A percentile compares a stretch with the other conserved stretches of the same genome.
Evolutionary conservation across 441 rosid genomes (phyloP).

Genomic region (Gossypium davidsonii): DNA sequence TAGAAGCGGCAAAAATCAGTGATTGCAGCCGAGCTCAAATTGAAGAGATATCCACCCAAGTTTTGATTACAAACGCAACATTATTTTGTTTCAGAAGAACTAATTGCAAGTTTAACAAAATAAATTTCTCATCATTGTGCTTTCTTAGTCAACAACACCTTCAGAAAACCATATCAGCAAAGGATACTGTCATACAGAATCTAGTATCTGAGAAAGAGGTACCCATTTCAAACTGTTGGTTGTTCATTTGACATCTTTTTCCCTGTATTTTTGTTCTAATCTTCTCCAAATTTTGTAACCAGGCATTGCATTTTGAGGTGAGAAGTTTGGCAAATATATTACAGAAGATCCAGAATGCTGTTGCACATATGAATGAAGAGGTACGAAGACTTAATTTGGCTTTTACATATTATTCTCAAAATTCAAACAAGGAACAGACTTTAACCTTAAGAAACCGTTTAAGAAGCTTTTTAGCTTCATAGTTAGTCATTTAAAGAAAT

Average conservation of each 20-base stretch:
- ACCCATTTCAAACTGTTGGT: slow-evolving; percentile 15
- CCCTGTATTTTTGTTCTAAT: slow-evolving; percentile 1
- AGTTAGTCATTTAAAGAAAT: background rate
- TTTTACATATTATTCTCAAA: slow-evolving; percentile 8
- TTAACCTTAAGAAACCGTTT: background rate
- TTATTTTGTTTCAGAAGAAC: background rate
- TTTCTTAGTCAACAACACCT: slow-evolving; percentile 62
- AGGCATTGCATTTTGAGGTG: slow-evolving; percentile 62
- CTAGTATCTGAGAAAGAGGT: slow-evolving; percentile 68
- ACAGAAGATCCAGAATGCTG: slow-evolving; percentile 54
- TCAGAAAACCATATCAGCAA: slow-evolving; percentile 51
- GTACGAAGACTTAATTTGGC: slow-evolving; percentile 27
- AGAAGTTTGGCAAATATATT: slow-evolving; percentile 41
- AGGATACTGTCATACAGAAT: slow-evolving; percentile 52
- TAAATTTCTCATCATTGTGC: slow-evolving; percentile 19
- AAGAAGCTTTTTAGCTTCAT: background rate
- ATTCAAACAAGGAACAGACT: slow-evolving; percentile 1
- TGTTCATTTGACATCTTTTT: slow-evolving; percentile 6
- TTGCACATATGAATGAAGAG: slow-evolving; percentile 56
- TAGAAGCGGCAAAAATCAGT: slow-evolving; percentile 43
- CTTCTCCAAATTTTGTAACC: slow-evolving; percentile 13
- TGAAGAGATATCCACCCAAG: slow-evolving; percentile 60
- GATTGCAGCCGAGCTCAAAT: slow-evolving; percentile 36
- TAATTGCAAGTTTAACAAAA: slow-evolving; percentile 16
- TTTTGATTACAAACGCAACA: background rate